Conservation (phyloP, 2,329 filamentous ascomycete species). For the Pseudogymnoascus pannorum region DNA sequence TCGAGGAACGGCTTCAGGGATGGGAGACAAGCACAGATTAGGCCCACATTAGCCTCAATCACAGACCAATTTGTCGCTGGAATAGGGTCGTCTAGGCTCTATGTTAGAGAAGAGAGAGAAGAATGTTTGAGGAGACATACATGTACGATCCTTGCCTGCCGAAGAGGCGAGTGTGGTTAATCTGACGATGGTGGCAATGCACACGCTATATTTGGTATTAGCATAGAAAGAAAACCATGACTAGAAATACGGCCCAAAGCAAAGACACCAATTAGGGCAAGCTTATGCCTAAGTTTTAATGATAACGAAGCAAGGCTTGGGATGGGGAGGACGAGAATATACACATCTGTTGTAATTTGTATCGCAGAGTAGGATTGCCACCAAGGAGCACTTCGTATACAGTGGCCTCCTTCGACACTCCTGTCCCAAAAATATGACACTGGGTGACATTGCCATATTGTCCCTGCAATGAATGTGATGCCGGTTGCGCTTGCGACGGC, state of each 20-base stretch:
- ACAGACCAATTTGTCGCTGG: conserved; percentile 32
- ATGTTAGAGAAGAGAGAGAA: not conserved
- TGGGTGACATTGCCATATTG: conserved; percentile 35
- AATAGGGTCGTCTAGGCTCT: conserved; percentile 19
- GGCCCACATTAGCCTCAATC: conserved; percentile 30
- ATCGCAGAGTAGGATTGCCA: conserved; percentile 35
- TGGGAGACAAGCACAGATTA: conserved; percentile 34
- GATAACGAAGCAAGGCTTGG: conserved; percentile 31
- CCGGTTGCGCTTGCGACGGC: conserved; percentile 28
- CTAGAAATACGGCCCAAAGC: conserved; percentile 30
- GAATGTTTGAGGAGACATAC: not conserved
- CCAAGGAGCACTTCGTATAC: conserved; percentile 33
- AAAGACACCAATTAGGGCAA: conserved; percentile 38
- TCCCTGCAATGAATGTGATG: conserved; percentile 28
- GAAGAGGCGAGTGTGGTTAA: conserved; percentile 7
- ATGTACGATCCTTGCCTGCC: not conserved
- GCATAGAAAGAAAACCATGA: not conserved
- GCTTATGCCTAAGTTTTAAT: conserved; percentile 36
- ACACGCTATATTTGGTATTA: conserved; percentile 12
- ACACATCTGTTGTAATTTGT: conserved; percentile 36
- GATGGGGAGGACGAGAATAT: conserved; percentile 37
- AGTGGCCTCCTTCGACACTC: conserved; percentile 33
- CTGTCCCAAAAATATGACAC: conserved; percentile 35
- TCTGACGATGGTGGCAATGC: conserved; percentile 14
- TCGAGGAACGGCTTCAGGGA: not conserved